Evolutionary conservation across 2,329 filamentous ascomycete genomes (phyloP).

Genomic region (Colletotrichum scovillei): DNA sequence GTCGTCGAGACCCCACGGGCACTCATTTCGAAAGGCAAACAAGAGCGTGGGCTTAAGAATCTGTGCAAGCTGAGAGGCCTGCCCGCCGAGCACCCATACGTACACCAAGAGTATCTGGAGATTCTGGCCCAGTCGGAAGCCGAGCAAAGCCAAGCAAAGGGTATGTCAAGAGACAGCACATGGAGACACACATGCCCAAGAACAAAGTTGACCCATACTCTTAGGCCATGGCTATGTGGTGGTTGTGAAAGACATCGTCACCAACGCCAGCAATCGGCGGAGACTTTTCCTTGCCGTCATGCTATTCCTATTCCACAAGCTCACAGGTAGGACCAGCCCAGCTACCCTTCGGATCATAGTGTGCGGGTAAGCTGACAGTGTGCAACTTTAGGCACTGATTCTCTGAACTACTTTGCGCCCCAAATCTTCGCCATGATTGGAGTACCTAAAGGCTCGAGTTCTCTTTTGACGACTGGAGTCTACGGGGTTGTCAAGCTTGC

Average conservation of each 20-base stretch:
- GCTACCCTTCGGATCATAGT: slow-evolving; percentile 37
- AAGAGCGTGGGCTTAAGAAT: slow-evolving; percentile 48
- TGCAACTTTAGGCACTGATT: slow-evolving; percentile 42
- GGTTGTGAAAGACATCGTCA: slow-evolving; percentile 47
- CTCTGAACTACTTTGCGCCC: slow-evolving; percentile 52
- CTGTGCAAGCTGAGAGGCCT: slow-evolving; percentile 50
- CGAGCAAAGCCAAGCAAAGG: slow-evolving; percentile 23
- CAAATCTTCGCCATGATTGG: slow-evolving; percentile 53
- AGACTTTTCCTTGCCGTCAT: slow-evolving; percentile 48
- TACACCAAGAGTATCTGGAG: slow-evolving; percentile 35
- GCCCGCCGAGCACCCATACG: slow-evolving; percentile 33
- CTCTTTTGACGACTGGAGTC: slow-evolving; percentile 50
- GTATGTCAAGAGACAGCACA: neutral
- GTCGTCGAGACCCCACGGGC: slow-evolving; percentile 37
- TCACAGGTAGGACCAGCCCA: slow-evolving; percentile 55
- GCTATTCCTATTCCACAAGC: slow-evolving; percentile 54
- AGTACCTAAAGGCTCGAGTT: slow-evolving; percentile 43
- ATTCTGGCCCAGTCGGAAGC: slow-evolving; percentile 33
- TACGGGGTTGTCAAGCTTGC: slow-evolving; percentile 42
- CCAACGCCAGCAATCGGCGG: slow-evolving; percentile 44
- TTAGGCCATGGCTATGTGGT: slow-evolving; percentile 44
- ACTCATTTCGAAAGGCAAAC: slow-evolving; percentile 49
- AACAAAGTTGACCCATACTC: neutral
- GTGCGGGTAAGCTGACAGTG: slow-evolving; percentile 50
- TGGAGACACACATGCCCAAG: too few species aligned